Conservation (phyloP, 1,139 yeast genomes). For the Taphrina flavorubra region DNA sequence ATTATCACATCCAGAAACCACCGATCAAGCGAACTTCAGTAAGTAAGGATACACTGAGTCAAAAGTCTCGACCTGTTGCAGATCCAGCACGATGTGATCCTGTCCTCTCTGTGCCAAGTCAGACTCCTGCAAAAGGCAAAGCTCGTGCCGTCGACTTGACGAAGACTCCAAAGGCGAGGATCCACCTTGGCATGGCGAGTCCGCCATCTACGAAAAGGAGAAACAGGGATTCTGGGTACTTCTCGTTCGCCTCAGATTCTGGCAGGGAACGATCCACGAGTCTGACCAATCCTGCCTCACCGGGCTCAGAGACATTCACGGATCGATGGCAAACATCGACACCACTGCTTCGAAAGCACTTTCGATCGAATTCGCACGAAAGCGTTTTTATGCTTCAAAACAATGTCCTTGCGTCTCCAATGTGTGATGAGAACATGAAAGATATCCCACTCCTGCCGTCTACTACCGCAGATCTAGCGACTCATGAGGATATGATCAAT, state of each 20-base stretch:
- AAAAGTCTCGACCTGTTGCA: not conserved
- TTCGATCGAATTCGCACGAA: constrained; percentile 21
- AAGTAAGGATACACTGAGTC: not conserved
- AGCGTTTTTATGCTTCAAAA: constrained; percentile 11
- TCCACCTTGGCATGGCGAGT: constrained; percentile 14
- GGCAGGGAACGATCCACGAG: constrained; percentile 31
- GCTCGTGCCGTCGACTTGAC: not conserved
- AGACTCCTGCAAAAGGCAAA: not conserved
- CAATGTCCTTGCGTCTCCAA: not conserved
- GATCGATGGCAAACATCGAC: not conserved
- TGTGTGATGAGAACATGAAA: not conserved
- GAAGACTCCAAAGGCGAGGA: not conserved
- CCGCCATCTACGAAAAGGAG: constrained; percentile 13
- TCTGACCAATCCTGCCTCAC: constrained; percentile 18
- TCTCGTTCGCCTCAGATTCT: constrained; percentile 22
- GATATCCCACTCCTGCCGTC: not conserved
- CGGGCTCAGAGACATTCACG: not conserved
- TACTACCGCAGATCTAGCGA: not conserved
- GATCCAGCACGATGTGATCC: not conserved
- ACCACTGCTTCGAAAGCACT: not conserved
- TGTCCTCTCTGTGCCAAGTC: not conserved
- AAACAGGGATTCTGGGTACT: constrained; percentile 32
- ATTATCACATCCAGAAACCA: constrained; percentile 28
- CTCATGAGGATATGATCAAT: not conserved
- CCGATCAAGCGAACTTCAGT: not conserved